These are phyloP conservation scores for Sambucus nigra DNA, from an alignment of 129 eudicot genomes.

Conservation along the genomic window DNA sequence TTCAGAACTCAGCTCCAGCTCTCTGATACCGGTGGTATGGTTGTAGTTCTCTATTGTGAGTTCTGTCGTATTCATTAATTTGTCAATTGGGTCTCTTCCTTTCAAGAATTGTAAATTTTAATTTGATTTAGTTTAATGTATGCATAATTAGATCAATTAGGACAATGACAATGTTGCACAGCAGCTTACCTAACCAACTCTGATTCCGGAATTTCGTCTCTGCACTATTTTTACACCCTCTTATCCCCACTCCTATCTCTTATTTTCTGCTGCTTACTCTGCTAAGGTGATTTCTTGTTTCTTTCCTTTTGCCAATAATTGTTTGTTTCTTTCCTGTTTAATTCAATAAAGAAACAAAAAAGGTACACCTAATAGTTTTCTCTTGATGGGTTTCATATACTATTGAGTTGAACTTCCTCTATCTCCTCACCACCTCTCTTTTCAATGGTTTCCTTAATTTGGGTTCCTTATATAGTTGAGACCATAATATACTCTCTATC, in stretches of 20 bases:
- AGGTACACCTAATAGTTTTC: not conserved
- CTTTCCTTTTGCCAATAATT: slow-evolving; percentile 12
- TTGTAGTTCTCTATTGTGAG: not conserved
- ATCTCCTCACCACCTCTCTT: slow-evolving; percentile 2
- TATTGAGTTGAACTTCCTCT: slow-evolving; percentile 3
- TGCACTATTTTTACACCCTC: slow-evolving; percentile 4
- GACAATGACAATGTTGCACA: slow-evolving; percentile 1
- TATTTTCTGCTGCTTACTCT: slow-evolving; percentile 4
- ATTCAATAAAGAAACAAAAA: slow-evolving; percentile 2
- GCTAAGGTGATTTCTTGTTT: slow-evolving; percentile 10
- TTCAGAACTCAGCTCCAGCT: slow-evolving; percentile 1
- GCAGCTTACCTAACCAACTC: slow-evolving; percentile 3
- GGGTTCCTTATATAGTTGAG: not conserved
- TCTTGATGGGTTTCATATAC: slow-evolving; percentile 8
- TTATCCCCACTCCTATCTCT: slow-evolving; percentile 25
- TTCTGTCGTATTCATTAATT: not conserved
- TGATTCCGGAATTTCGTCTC: slow-evolving; percentile 3
- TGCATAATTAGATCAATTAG: not conserved
- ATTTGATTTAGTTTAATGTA: not conserved
- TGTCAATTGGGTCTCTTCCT: not conserved
- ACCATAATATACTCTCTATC: not conserved
- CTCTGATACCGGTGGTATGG: slow-evolving; percentile 1
- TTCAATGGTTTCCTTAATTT: not conserved
- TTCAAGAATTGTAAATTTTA: too few species aligned
- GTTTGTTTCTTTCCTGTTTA: slow-evolving; percentile 11